A percentile compares a stretch with the other conserved stretches of the same genome.
Evolutionary conservation across 2,329 filamentous ascomycete species (phyloP).

Genomic region (Neofusicoccum cordaticola): DNA sequence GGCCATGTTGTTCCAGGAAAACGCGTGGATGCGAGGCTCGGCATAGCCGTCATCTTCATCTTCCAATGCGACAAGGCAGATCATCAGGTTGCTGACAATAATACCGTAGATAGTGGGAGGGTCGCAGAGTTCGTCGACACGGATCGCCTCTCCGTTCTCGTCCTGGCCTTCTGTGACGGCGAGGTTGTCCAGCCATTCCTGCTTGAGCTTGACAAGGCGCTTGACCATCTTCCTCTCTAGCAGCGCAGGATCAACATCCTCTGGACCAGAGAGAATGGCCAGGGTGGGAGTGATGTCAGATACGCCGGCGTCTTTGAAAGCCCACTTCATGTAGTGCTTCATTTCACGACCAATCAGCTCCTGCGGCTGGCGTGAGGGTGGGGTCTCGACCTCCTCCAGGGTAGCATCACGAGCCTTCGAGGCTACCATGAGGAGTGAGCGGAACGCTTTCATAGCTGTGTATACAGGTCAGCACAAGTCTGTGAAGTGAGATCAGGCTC

Average conservation of each 20-base stretch:
- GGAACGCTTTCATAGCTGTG: constrained; percentile 51
- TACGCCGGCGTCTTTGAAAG: constrained; percentile 48
- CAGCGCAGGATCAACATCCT: constrained; percentile 29
- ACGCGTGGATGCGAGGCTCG: constrained; percentile 34
- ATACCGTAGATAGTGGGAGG: constrained; percentile 43
- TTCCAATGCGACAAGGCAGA: constrained; percentile 53
- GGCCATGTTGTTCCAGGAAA: constrained; percentile 55
- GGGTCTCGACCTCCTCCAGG: constrained; percentile 30
- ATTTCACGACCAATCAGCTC: constrained; percentile 43
- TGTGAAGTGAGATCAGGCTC: background rate
- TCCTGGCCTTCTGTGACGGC: constrained; percentile 18
- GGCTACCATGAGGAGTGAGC: constrained; percentile 50
- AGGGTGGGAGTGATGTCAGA: constrained; percentile 46
- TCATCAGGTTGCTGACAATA: constrained; percentile 51
- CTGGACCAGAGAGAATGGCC: constrained; percentile 41
- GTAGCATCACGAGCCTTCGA: constrained; percentile 51
- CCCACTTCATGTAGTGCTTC: constrained; percentile 53
- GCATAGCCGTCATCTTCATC: constrained; percentile 39
- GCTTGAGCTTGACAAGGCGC: constrained; percentile 44
- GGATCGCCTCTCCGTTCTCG: constrained; percentile 16
- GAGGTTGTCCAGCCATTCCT: constrained; percentile 41
- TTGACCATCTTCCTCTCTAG: constrained; percentile 37
- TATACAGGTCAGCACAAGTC: constrained; percentile 4
- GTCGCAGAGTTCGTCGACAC: constrained; percentile 39
- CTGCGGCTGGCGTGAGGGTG: constrained; percentile 32